phyloP scores from a whole-genome alignment of 2,329 filamentous ascomycete genomes.

The Zymoseptoria pseudotritici region DNA sequence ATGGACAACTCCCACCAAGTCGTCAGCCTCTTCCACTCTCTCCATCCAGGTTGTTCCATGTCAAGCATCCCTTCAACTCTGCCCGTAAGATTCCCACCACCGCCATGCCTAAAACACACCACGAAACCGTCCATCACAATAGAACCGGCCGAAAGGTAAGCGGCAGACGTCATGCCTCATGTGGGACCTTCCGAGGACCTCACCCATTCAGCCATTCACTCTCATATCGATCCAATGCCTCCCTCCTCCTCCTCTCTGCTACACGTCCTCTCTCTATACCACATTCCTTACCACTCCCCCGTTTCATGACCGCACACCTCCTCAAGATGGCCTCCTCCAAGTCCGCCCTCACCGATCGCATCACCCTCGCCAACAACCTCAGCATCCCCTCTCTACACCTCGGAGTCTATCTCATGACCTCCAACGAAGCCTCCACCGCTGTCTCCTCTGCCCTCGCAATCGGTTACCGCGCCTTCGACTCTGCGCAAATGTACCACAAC shows the following conservation, averaged over 20 bases:
- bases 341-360: slow-evolving; percentile 36
- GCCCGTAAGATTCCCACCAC: background rate
- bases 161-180: background rate
- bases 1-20: no score
- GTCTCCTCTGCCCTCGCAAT: slow-evolving; percentile 39
- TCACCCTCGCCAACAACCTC: slow-evolving; percentile 55
- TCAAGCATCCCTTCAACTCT: background rate
- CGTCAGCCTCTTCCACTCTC: background rate
- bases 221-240: background rate
- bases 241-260: background rate
- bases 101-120: background rate
- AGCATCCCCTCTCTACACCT: slow-evolving; percentile 66
- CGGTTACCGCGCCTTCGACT: slow-evolving; percentile 49
- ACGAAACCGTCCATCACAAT: background rate
- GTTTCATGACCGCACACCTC: background rate
- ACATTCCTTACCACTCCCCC: background rate
- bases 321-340: slow-evolving; percentile 16
- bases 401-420: slow-evolving; percentile 64
- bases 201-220: background rate
- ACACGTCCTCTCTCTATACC: background rate
- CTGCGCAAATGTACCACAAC: slow-evolving; percentile 61
- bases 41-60: background rate
- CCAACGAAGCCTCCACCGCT: slow-evolving; percentile 51
- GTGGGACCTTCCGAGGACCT: background rate
- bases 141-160: background rate